Percentiles rank a stretch among this genome's conserved stretches.
Evolutionary conservation across 257 asterid genomes (phyloP).

Genomic region (Nemophila menziesii): DNA sequence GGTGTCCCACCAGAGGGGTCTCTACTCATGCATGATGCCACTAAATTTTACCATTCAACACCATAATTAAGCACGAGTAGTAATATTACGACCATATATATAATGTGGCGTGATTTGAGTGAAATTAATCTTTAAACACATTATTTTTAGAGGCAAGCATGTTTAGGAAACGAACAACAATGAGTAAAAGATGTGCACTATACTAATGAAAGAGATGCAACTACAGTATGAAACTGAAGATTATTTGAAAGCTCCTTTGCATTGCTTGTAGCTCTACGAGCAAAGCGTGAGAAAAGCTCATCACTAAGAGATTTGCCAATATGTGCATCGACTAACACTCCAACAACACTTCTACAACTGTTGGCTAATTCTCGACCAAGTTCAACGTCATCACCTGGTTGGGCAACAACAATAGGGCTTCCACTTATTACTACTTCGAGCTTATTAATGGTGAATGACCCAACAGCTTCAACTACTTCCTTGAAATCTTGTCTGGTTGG

Average conservation of each 20-base stretch:
- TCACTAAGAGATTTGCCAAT: conserved; percentile 69
- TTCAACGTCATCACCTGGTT: conserved; percentile 71
- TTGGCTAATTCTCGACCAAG: conserved; percentile 77
- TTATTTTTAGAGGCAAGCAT: too few relatives aligned
- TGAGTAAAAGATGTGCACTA: too few relatives aligned
- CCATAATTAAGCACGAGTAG: too few relatives aligned
- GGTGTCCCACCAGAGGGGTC: too few relatives aligned
- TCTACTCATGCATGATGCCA: too few relatives aligned
- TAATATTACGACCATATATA: too few relatives aligned
- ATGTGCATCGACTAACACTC: conserved; percentile 91
- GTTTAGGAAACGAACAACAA: too few relatives aligned
- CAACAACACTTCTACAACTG: conserved; percentile 77
- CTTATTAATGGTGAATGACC: conserved; percentile 54
- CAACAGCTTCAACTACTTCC: conserved; percentile 78
- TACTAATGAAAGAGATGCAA: conserved; percentile 78
- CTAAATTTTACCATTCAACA: too few relatives aligned
- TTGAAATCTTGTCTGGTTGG: conserved; percentile 82
- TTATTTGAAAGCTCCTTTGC: conserved; percentile 66
- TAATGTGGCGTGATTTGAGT: too few relatives aligned
- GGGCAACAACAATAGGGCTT: conserved; percentile 81
- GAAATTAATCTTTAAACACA: too few relatives aligned
- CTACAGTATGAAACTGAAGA: conserved; percentile 81
- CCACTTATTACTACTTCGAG: conserved; percentile 79
- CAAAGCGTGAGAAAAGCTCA: conserved; percentile 60
- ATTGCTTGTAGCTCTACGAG: conserved; percentile 46